Evolutionary conservation across 305 asterid species (phyloP).

Genomic region (Plantago coronopus): DNA sequence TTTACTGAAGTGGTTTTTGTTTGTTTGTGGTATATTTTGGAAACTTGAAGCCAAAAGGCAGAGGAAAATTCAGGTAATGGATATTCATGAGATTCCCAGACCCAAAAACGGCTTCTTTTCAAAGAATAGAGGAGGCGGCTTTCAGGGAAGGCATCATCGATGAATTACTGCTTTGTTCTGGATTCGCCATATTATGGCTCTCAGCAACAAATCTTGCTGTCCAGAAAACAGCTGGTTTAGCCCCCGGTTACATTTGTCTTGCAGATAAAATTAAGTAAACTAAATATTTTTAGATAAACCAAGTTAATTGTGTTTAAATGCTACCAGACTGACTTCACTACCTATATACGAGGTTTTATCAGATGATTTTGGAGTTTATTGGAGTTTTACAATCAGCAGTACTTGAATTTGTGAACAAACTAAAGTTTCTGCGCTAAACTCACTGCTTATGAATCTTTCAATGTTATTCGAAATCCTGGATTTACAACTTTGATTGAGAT

Average conservation of each 20-base stretch:
- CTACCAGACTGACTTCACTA: too few species aligned
- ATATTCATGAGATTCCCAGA: slow-evolving; percentile 85
- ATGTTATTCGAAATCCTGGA: too few species aligned
- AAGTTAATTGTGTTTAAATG: too few species aligned
- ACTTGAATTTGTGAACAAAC: too few species aligned
- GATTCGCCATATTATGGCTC: slow-evolving; percentile 23
- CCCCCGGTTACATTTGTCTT: slow-evolving; percentile 23
- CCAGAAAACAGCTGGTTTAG: slow-evolving; percentile 26
- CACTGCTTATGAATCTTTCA: too few species aligned
- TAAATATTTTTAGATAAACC: slow-evolving; percentile 6
- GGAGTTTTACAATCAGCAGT: too few species aligned
- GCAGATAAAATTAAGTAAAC: slow-evolving; percentile 22
- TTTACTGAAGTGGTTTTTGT: slow-evolving; percentile 32
- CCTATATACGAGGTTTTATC: too few species aligned
- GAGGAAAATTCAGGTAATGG: slow-evolving; percentile 92
- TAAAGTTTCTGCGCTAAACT: too few species aligned
- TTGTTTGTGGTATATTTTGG: slow-evolving; percentile 22
- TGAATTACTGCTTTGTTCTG: slow-evolving; percentile 28
- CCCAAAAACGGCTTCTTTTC: slow-evolving; percentile 79
- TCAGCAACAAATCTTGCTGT: slow-evolving; percentile 19
- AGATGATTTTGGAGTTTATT: too few species aligned
- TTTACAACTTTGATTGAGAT: too few species aligned
- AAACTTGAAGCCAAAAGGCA: slow-evolving; percentile 85
- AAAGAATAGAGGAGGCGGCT: slow-evolving; percentile 82
- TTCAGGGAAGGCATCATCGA: slow-evolving; percentile 83